Evolutionary conservation across 345 rosid genomes (phyloP).

Genomic region (Aethionema arabicum): DNA sequence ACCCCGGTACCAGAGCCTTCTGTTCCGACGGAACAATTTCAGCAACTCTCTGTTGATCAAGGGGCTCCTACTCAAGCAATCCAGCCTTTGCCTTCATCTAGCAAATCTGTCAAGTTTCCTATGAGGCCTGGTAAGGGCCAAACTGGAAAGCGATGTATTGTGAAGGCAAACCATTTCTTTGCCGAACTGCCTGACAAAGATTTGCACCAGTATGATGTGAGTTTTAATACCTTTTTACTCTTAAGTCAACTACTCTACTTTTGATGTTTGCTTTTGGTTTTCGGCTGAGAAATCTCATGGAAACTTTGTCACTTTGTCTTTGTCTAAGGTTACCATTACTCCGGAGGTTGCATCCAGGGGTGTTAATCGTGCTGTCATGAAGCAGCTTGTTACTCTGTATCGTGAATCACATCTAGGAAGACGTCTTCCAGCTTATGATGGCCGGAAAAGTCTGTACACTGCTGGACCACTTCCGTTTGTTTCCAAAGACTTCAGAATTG

Average conservation of each 20-base stretch:
- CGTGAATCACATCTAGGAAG: constrained; percentile 76
- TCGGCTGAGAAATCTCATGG: constrained; percentile 5
- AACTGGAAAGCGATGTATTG: constrained; percentile 61
- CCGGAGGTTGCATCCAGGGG: constrained; percentile 81
- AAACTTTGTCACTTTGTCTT: constrained; percentile 1
- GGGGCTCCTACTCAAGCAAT: constrained; percentile 57
- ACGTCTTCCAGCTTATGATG: constrained; percentile 97
- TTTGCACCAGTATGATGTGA: constrained; percentile 93
- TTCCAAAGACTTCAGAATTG: constrained; percentile 71
- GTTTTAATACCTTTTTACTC: constrained; percentile 23
- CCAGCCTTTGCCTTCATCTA: constrained; percentile 68
- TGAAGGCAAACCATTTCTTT: constrained; percentile 96
- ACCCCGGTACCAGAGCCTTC: constrained; percentile 48
- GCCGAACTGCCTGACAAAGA: constrained; percentile 90
- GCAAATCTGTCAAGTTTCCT: constrained; percentile 79
- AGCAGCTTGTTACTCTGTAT: constrained; percentile 57
- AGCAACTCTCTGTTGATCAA: constrained; percentile 51
- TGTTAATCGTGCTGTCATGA: constrained; percentile 86
- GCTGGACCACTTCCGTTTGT: constrained; percentile 88
- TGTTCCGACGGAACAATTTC: constrained; percentile 42
- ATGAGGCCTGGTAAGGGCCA: constrained; percentile 79
- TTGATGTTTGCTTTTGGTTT: constrained; percentile 6
- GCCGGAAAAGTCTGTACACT: constrained; percentile 86
- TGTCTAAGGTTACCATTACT: constrained; percentile 64
- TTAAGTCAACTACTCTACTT: background rate